Evolutionary conservation across 768 basidiomycete species (phyloP).

Genomic region (Tephrocybe rancida): DNA sequence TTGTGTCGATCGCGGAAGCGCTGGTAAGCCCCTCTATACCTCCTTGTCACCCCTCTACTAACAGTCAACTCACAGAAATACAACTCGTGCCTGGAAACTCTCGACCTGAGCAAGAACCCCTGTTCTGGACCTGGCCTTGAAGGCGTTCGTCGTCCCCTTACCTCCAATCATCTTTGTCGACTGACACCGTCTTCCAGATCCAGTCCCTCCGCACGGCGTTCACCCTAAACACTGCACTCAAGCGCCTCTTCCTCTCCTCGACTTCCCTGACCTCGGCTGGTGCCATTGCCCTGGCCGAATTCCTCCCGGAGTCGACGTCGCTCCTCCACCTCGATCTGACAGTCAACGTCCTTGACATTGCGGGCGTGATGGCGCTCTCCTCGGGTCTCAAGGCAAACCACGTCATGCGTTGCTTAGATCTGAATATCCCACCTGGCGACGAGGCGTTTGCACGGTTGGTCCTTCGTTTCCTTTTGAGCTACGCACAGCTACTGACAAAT

Average conservation of each 20-base stretch:
- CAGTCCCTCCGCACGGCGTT: conserved; percentile 91
- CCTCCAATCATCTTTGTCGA: no score
- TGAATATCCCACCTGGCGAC: conserved; percentile 87
- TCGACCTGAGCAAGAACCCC: conserved; percentile 92
- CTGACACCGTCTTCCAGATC: conserved; percentile 44
- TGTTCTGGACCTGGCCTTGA: conserved; percentile 89
- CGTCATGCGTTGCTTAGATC: conserved; percentile 88
- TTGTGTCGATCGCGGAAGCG: conserved; percentile 85
- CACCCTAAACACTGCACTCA: conserved; percentile 88
- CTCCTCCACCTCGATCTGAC: conserved; percentile 93
- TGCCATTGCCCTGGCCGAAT: conserved; percentile 95
- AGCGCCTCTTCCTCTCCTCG: conserved; percentile 88
- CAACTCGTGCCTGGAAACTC: conserved; percentile 89
- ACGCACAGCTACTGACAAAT: neutral
- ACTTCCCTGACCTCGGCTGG: conserved; percentile 81
- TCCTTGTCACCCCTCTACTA: neutral
- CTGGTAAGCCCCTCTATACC: conserved; percentile 53
- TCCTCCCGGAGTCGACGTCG: conserved; percentile 86
- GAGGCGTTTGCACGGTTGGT: conserved; percentile 74
- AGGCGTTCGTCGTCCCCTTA: conserved; percentile 62
- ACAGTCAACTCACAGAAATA: conserved; percentile 68
- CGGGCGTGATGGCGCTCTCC: conserved; percentile 91
- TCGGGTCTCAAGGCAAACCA: conserved; percentile 84
- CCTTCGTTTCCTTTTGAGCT: neutral
- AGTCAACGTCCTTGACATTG: conserved; percentile 78